phyloP scores from a whole-genome alignment of 176 grass and related monocot species.

The Chloris gayana region DNA sequence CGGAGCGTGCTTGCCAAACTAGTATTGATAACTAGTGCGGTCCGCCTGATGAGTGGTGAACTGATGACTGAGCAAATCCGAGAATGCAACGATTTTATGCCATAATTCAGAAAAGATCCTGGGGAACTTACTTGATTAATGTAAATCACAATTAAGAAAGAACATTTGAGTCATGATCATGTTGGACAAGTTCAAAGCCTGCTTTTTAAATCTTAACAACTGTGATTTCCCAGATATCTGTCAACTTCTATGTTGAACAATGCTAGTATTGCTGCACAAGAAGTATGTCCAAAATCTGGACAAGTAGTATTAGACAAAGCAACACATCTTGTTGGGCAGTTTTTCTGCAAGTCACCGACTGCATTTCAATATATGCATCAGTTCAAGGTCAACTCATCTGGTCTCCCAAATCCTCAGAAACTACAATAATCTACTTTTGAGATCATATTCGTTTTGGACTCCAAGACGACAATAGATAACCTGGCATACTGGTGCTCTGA shows the following conservation, averaged over 20 bases:
- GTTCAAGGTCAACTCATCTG: constrained; percentile 9
- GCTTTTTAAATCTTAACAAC: neutral
- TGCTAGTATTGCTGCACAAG: neutral
- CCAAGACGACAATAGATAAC: too few species aligned
- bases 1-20: too few species aligned
- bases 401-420: too few species aligned
- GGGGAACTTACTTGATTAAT: neutral
- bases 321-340: neutral
- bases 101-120: neutral
- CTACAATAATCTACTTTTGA: too few species aligned
- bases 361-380: neutral
- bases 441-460: too few species aligned
- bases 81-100: neutral
- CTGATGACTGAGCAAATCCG: neutral
- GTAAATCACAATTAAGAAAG: neutral
- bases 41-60: neutral
- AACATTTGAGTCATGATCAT: neutral
- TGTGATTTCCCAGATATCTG: neutral
- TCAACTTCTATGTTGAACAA: neutral
- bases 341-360: neutral
- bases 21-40: too few species aligned
- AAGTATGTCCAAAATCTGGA: neutral
- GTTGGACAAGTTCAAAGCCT: neutral
- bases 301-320: neutral
- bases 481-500: constrained; percentile 37